These are phyloP conservation scores for Wickerhamiella domercqiae DNA, from an alignment of 805 yeast species.

Conservation along the genomic window DNA sequence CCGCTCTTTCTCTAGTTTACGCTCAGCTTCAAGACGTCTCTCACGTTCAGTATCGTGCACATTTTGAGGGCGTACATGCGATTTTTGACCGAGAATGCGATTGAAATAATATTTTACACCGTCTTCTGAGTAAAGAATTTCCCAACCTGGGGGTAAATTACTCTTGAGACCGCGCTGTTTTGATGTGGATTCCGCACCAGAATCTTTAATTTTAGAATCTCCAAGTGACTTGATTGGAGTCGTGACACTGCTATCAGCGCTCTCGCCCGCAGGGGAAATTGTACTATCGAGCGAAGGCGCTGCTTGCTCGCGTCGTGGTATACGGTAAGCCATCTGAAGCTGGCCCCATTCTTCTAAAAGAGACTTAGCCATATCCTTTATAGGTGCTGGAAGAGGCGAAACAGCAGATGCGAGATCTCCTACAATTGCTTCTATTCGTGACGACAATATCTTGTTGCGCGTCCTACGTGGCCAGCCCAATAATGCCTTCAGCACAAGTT, in stretches of 20 bases:
- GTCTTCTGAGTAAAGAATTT: slow-evolving; percentile 34
- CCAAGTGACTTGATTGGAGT: slow-evolving; percentile 12
- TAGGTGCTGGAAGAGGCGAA: slow-evolving; percentile 19
- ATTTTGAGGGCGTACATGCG: slow-evolving; percentile 45
- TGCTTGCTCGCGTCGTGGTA: slow-evolving; percentile 46
- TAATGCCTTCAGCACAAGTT: slow-evolving; percentile 42
- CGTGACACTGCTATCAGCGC: slow-evolving; percentile 5
- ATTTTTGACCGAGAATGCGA: slow-evolving; percentile 31
- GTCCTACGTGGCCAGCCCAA: slow-evolving; percentile 55
- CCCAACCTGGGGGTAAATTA: slow-evolving; percentile 51
- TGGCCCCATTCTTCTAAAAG: slow-evolving; percentile 55
- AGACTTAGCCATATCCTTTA: slow-evolving; percentile 27
- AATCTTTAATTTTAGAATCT: background rate
- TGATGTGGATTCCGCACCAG: background rate
- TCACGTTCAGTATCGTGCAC: slow-evolving; percentile 16
- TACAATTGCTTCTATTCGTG: slow-evolving; percentile 56
- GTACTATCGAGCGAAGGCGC: too few species aligned
- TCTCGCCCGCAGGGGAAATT: too few species aligned
- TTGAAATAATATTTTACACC: slow-evolving; percentile 41
- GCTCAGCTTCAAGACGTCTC: slow-evolving; percentile 6
- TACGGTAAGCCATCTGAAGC: slow-evolving; percentile 69
- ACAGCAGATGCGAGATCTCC: slow-evolving; percentile 24
- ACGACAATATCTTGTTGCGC: slow-evolving; percentile 57
- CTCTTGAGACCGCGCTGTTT: background rate
- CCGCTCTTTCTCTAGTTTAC: slow-evolving; percentile 12